Conservation (phyloP, 228 moss, liverwort and hornwort genomes). For the Sphagnum fallax region DNA sequence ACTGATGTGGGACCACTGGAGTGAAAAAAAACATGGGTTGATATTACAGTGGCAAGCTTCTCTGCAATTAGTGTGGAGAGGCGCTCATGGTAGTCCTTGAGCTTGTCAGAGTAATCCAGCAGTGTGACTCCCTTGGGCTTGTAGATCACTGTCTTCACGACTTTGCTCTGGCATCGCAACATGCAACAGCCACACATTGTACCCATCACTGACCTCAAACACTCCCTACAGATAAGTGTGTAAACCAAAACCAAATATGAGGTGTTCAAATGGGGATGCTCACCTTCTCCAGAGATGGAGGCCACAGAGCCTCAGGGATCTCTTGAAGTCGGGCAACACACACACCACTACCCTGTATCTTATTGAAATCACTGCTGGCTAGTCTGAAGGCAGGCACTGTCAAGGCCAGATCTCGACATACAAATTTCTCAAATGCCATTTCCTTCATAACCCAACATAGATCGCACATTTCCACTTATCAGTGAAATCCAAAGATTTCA, state of each 20-base stretch:
- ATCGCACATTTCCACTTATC: background rate
- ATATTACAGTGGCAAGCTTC: background rate
- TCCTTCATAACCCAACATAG: slow-evolving; percentile 28
- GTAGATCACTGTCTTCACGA: slow-evolving; percentile 66
- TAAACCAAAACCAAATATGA: background rate
- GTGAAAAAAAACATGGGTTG: too few species aligned
- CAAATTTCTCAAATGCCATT: slow-evolving; percentile 46
- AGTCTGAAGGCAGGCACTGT: slow-evolving; percentile 68
- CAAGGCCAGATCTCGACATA: slow-evolving; percentile 67
- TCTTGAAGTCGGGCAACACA: slow-evolving; percentile 70
- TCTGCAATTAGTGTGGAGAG: background rate
- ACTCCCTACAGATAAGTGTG: background rate
- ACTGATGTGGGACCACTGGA: too few species aligned
- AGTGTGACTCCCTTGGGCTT: slow-evolving; percentile 59
- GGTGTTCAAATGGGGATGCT: background rate
- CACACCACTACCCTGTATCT: slow-evolving; percentile 23
- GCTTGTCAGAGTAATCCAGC: slow-evolving; percentile 48
- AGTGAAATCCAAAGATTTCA: background rate
- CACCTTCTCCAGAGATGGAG: slow-evolving; percentile 31
- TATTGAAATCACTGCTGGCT: slow-evolving; percentile 74
- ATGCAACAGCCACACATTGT: background rate
- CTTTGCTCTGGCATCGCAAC: slow-evolving; percentile 53
- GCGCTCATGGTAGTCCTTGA: slow-evolving; percentile 21
- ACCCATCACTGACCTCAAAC: background rate
- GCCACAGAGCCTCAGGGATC: slow-evolving; percentile 67